Evolutionary conservation across 1,284 basidiomycete species (phyloP), one percentile per base, ranked within the genome.

Genomic region (Exobasidium rhododendri): DNA sequence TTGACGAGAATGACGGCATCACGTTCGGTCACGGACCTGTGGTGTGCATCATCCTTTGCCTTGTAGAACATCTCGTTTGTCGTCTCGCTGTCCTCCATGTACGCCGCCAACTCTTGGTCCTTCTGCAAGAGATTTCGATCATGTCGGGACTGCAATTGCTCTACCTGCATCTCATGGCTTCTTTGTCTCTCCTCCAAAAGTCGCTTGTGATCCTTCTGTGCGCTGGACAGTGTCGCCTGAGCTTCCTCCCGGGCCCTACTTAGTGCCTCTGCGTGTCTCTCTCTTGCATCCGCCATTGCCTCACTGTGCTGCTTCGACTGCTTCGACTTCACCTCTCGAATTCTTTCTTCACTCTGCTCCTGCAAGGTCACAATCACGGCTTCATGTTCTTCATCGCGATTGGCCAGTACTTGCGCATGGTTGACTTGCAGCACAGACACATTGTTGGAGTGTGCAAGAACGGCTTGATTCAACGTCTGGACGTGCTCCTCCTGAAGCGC

Each of bases 181-280:
- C n/a, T 22, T 24, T n/a, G 17, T 6, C 22, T 22, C 13, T 44
- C 32, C 24, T 55, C 53, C 31, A 55, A 40, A 13, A 55, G 20
- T 22, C 31, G 44, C 24, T 57, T 57, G 35, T 57, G 56, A 14
- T 44, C 46, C 28, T 13, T 50, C 28, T 50, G 47, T 20, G 47
- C 24, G 20, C 13, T 28, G 3, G 28, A 4, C 5, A 50, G 24
- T 20, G 47, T 26, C 47, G n/a, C 47, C 13, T 50, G 47, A 17
- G 47, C 47, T 50, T 50, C 47, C 26, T 50, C 47, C 4, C 47
- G 14, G 4, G n/a, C 20, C 26, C 28, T 50, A 28, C 47, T 50
- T 28, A 76, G 55, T 1, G 68, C 68, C 7, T 57, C 59, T 13
- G 74, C 68, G 57, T 76, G 74, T 29, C 74, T 70, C 47, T 69